Evolutionary conservation across 2,329 filamentous ascomycete genomes (phyloP), one percentile per base, ranked within the genome.

Genomic region (Colletotrichum theobromicola): DNA sequence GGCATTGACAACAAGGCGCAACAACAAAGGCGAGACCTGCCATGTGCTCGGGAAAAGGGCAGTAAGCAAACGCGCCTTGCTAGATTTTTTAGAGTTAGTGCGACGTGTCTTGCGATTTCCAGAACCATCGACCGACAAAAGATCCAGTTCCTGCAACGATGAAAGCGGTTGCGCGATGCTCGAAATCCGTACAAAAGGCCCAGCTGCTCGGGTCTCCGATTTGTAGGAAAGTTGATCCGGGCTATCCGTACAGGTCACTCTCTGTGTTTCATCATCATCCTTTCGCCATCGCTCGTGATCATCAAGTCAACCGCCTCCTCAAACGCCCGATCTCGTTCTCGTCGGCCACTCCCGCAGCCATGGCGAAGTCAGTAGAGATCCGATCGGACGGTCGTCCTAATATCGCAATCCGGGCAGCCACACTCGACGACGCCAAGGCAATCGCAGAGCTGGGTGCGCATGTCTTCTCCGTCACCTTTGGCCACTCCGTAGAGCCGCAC

Each of bases 381-480:
- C 62, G 46, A 30, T 26, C 34, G 18, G 12, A 18, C 32, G 24
- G 16, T 24, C 46, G 55, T 24, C 46, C 32, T 16, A 21, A 46
- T 5, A 30, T 65, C n/a, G 16, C 34, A 4, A 35, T 72, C 7
- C 64, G 72, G 26, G 26, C 68, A 21, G 72, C 72, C 6, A 53
- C 24, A 8, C 32, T 67, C 10, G 42, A 46, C 2, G 84, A 86
- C 61, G 78, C 78, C 9, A 42, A 67, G 0, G 73, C 75, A 42
- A 83, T 88, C 58, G 77, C 81, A 24, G 64, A 78, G 7, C 79
- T 87, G 2, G 85, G 84, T 28, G 74, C 80, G 0, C 72, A 79
- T 37, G 82, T 85, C 62, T 88, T 88, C 75, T 72, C 79, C 24
- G 63, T 75, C 24, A 84, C 84, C 4, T 88, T 88, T 77, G 86